Percentiles rank a stretch among this genome's conserved stretches.
Evolutionary conservation across 257 asterid species (phyloP).

Genomic region (Paraleonurus japonicus): DNA sequence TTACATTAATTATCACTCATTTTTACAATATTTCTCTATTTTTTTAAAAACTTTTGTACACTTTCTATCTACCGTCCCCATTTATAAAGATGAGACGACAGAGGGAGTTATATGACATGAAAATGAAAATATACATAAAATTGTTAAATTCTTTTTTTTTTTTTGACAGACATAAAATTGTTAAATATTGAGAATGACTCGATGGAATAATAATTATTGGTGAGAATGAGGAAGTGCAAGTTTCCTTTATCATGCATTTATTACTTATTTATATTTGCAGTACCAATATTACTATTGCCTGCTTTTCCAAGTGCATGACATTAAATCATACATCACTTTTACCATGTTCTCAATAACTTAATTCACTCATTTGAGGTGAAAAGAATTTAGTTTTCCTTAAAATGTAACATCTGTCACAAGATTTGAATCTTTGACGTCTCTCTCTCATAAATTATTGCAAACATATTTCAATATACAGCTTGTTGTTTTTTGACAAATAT

Average conservation of each 20-base stretch:
- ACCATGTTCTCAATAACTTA: background rate
- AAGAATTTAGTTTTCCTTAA: background rate
- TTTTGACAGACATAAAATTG: background rate
- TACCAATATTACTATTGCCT: background rate
- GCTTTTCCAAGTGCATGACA: background rate
- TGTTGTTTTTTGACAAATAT: too few relatives aligned
- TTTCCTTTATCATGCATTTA: background rate
- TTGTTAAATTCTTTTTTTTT: too few relatives aligned
- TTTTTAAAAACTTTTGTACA: too few relatives aligned
- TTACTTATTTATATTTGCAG: background rate
- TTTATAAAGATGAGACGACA: too few relatives aligned
- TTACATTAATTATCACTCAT: too few relatives aligned
- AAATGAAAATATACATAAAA: too few relatives aligned
- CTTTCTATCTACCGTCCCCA: too few relatives aligned
- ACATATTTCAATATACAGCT: background rate
- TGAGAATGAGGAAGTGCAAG: background rate
- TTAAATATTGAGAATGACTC: too few relatives aligned
- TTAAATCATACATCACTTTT: background rate
- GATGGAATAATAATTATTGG: too few relatives aligned
- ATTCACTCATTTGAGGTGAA: background rate
- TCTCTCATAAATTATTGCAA: slow-evolving; percentile 4
- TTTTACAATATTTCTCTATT: too few relatives aligned
- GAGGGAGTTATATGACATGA: too few relatives aligned
- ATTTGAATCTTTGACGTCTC: background rate
- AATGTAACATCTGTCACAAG: background rate